Percentiles rank a stretch among this genome's conserved stretches.
Conservation (phyloP, 768 basidiomycete genomes). For the Leccinum disarticulatum region DNA sequence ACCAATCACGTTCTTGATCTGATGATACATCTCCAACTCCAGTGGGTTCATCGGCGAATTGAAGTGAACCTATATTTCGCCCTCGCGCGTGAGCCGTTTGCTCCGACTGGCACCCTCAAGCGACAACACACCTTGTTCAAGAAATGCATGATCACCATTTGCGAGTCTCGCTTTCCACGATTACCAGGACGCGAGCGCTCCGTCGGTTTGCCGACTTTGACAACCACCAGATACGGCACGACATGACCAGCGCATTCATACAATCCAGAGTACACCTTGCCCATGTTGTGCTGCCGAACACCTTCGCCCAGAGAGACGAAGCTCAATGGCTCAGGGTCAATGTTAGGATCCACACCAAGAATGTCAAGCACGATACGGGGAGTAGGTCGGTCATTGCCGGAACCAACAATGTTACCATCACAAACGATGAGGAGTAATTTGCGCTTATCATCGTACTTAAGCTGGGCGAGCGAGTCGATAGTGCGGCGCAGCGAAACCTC, state of each 20-base stretch:
- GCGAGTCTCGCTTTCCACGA: slow-evolving; percentile 97
- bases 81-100: neutral
- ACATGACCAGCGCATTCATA: slow-evolving; percentile 95
- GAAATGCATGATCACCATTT: slow-evolving; percentile 96
- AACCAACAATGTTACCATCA: slow-evolving; percentile 97
- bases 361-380: slow-evolving; percentile 96
- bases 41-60: slow-evolving; percentile 94
- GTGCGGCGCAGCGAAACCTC: slow-evolving; percentile 80
- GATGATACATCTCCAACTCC: slow-evolving; percentile 98
- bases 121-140: slow-evolving; percentile 77
- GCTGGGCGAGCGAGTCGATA: slow-evolving; percentile 89
- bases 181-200: slow-evolving; percentile 94
- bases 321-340: slow-evolving; percentile 92
- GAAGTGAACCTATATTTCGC: slow-evolving; percentile 77
- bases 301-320: slow-evolving; percentile 95
- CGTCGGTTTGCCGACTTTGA: slow-evolving; percentile 93
- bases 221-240: slow-evolving; percentile 90
- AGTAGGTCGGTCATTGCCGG: slow-evolving; percentile 94
- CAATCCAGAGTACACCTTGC: slow-evolving; percentile 93
- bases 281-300: slow-evolving; percentile 96
- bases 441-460: slow-evolving; percentile 98
- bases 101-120: neutral
- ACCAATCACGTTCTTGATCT: slow-evolving; percentile 99
- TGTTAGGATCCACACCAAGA: slow-evolving; percentile 87
- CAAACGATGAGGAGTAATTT: slow-evolving; percentile 92